Conservation (phyloP, 192 early-diverging fungal genomes). For the Entomortierella parvispora region DNA sequence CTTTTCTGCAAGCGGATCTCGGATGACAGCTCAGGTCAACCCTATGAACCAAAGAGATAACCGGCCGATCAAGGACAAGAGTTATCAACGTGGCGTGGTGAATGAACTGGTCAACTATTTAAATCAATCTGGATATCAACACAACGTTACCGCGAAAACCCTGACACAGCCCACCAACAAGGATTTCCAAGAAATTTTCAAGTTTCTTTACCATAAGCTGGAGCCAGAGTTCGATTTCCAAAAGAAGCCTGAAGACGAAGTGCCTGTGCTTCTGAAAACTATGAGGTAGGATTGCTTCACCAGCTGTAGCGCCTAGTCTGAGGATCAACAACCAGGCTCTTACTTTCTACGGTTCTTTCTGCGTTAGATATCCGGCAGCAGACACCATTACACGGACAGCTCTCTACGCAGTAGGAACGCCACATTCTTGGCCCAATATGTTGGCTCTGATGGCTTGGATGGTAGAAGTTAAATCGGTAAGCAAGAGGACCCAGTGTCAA, state of each 20-base stretch:
- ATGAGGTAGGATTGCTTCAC: conserved; percentile 58
- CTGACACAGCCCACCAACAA: conserved; percentile 64
- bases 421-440: conserved; percentile 74
- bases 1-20: not conserved
- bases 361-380: conserved; percentile 55
- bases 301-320: too few relatives aligned
- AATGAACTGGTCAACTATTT: conserved; percentile 66
- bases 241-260: conserved; percentile 79
- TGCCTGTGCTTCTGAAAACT: conserved; percentile 65
- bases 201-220: conserved; percentile 71
- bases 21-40: not conserved
- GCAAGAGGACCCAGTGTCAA: conserved; percentile 53
- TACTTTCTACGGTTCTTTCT: not conserved
- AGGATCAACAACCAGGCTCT: not conserved
- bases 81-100: conserved; percentile 62
- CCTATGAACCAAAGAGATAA: conserved; percentile 31
- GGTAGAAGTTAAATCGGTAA: conserved; percentile 71
- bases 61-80: conserved; percentile 50
- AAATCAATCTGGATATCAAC: conserved; percentile 61
- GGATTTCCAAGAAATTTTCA: conserved; percentile 80
- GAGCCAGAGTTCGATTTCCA: conserved; percentile 67
- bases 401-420: conserved; percentile 67
- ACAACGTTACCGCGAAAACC: conserved; percentile 49
- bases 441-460: conserved; percentile 78
- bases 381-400: conserved; percentile 67